Evolutionary conservation across 2,329 filamentous ascomycete genomes (phyloP).

Genomic region (Aureobasidium sp.): DNA sequence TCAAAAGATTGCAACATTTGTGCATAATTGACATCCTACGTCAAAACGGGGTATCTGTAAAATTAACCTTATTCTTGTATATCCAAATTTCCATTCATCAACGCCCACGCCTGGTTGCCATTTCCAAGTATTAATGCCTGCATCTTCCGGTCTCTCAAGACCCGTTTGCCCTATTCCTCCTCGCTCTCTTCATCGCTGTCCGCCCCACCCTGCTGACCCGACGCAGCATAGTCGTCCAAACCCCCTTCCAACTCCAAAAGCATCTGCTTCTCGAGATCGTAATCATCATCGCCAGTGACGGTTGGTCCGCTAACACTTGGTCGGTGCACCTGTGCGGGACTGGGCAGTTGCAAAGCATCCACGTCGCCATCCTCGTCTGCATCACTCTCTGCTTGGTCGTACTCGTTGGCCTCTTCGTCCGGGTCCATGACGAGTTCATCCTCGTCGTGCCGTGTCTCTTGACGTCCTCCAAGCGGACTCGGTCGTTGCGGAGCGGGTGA

Average conservation of each 20-base stretch:
- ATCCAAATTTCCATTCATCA: slow-evolving; percentile 1
- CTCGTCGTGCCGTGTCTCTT: slow-evolving; percentile 19
- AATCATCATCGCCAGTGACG: slow-evolving; percentile 31
- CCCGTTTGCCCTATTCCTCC: slow-evolving; percentile 29
- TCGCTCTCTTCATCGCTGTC: slow-evolving; percentile 38
- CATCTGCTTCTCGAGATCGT: slow-evolving; percentile 37
- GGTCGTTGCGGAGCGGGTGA: slow-evolving; percentile 19
- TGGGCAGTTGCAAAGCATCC: slow-evolving; percentile 26
- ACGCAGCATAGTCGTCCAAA: slow-evolving; percentile 23
- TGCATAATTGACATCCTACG: slow-evolving; percentile 1
- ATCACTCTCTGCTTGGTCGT: slow-evolving; percentile 31
- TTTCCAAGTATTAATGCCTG: background rate
- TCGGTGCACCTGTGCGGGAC: slow-evolving; percentile 25
- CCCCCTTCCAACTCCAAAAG: slow-evolving; percentile 34
- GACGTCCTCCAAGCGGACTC: slow-evolving; percentile 15
- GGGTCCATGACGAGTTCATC: slow-evolving; percentile 25
- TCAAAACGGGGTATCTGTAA: slow-evolving; percentile 11
- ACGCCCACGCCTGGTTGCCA: background rate
- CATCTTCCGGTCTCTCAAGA: background rate
- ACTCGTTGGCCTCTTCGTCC: slow-evolving; percentile 22
- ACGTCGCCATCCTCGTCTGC: slow-evolving; percentile 31
- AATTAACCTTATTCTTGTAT: slow-evolving; percentile 10
- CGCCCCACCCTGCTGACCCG: slow-evolving; percentile 19
- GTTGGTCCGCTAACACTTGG: slow-evolving; percentile 22
- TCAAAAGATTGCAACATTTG: too few relatives aligned